Conservation (phyloP, 257 asterid genomes). For the Solanum dulcamara region DNA sequence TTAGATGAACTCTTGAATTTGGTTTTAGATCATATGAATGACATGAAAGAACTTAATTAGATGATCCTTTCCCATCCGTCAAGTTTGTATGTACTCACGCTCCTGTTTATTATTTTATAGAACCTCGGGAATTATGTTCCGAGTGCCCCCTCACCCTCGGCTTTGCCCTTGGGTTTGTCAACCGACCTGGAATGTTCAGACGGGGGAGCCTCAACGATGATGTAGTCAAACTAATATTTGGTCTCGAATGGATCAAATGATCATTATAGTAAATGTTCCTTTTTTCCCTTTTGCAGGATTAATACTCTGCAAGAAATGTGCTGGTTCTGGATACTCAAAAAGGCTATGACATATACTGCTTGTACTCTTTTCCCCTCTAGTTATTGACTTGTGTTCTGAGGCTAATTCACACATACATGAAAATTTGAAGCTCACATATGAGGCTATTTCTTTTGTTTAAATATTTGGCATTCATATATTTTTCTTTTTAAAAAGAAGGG, state of each 20-base stretch:
- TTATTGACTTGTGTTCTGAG: constrained; percentile 4
- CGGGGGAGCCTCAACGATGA: neutral
- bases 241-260: neutral
- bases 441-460: neutral
- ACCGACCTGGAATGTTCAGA: neutral
- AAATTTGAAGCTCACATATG: neutral
- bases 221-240: neutral
- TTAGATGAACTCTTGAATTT: neutral
- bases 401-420: constrained; percentile 17
- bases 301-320: constrained; percentile 87
- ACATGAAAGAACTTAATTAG: neutral
- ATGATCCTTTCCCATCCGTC: neutral
- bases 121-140: neutral
- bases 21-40: neutral
- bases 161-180: neutral
- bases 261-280: neutral
- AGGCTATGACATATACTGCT: constrained; percentile 29
- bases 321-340: constrained; percentile 89
- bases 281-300: constrained; percentile 29
- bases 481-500: neutral
- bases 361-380: neutral
- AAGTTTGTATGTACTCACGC: neutral
- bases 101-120: neutral
- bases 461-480: neutral
- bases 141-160: neutral